Percentiles rank a stretch among this genome's conserved stretches.
phyloP scores from a whole-genome alignment of 2,329 filamentous ascomycete species.

The Colletotrichum sp. region DNA sequence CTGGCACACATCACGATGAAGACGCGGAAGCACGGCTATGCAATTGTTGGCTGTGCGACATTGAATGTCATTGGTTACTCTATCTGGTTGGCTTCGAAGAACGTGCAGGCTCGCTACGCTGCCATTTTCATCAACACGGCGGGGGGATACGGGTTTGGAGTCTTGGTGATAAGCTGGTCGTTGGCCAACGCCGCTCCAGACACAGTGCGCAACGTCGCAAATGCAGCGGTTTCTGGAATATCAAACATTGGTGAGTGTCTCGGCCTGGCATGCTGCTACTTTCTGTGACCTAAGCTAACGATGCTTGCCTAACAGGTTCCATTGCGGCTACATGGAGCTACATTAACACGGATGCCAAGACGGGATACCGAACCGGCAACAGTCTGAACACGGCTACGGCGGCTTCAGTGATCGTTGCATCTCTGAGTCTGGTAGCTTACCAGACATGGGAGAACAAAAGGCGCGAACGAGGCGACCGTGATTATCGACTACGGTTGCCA shows the following conservation, averaged over 20 bases:
- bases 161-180: constrained; percentile 30
- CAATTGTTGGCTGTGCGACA: constrained; percentile 26
- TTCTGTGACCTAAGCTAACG: background rate
- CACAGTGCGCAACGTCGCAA: constrained; percentile 30
- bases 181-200: constrained; percentile 31
- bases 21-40: constrained; percentile 28
- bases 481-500: constrained; percentile 25
- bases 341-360: constrained; percentile 30
- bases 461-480: constrained; percentile 26
- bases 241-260: constrained; percentile 28
- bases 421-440: constrained; percentile 23
- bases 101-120: constrained; percentile 28
- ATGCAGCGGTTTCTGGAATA: constrained; percentile 28
- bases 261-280: background rate
- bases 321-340: constrained; percentile 33
- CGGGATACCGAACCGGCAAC: constrained; percentile 30
- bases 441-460: constrained; percentile 31
- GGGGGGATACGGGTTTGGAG: constrained; percentile 28
- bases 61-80: constrained; percentile 29
- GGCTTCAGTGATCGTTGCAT: constrained; percentile 26
- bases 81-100: constrained; percentile 29
- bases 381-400: constrained; percentile 29
- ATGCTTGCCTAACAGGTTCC: constrained; percentile 21
- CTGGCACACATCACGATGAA: constrained; percentile 32
- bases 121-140: constrained; percentile 33